phyloP scores from a whole-genome alignment of 2,329 filamentous ascomycete genomes.

The Hymenoscyphus scutula region DNA sequence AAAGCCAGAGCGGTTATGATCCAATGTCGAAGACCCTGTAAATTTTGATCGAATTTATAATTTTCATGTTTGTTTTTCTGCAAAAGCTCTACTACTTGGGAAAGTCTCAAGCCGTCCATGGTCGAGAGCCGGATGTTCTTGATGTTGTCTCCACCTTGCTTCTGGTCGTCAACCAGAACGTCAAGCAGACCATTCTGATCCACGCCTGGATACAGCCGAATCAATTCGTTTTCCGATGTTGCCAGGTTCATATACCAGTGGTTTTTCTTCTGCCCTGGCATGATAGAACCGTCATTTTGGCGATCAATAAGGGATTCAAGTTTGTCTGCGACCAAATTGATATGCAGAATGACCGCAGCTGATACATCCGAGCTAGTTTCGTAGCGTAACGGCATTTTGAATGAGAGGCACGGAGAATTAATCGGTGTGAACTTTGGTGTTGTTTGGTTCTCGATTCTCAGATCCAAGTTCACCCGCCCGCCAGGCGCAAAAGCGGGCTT shows the following conservation, averaged over 20 bases:
- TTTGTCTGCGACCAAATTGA: not conserved
- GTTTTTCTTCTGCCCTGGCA: constrained; percentile 4
- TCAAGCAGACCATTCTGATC: not conserved
- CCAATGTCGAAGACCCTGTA: not conserved
- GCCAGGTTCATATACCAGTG: not conserved
- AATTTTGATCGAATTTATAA: not conserved
- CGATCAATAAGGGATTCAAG: not conserved
- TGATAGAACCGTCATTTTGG: not conserved
- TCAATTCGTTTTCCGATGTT: not conserved
- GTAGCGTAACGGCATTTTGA: not conserved
- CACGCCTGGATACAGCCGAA: not conserved
- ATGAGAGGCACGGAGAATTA: not conserved
- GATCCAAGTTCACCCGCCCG: not conserved
- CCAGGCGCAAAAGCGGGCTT: not conserved
- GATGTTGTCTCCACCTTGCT: not conserved
- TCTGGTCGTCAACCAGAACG: not conserved
- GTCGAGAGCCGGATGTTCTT: constrained; percentile 1
- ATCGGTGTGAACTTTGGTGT: not conserved
- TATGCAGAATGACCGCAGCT: not conserved
- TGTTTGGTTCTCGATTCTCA: not conserved
- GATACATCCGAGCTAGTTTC: not conserved
- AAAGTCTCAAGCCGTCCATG: not conserved
- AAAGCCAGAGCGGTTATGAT: constrained; percentile 1
- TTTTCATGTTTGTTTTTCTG: constrained; percentile 5
- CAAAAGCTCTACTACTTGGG: not conserved